Conservation (phyloP, 208 protist species). For the Acanthamoeba lenticulata region DNA sequence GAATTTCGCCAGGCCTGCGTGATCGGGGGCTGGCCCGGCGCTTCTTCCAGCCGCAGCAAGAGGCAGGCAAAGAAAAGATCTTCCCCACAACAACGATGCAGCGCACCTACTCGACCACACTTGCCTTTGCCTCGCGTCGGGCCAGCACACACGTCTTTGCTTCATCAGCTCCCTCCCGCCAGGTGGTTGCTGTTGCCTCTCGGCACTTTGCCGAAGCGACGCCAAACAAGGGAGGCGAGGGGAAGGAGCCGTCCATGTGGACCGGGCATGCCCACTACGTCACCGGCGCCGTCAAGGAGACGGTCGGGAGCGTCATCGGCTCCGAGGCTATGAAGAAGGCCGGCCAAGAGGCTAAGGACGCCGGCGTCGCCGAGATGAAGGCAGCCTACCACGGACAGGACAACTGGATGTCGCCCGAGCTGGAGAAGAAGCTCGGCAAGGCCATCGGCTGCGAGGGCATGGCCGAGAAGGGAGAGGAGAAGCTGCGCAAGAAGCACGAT, state of each 20-base stretch:
- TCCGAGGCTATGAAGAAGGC: slow-evolving; percentile 88
- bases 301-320: neutral
- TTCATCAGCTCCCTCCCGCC: no score
- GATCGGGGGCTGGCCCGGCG: no score
- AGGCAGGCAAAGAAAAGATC: no score
- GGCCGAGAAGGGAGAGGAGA: slow-evolving; percentile 7
- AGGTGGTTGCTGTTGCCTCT: no score
- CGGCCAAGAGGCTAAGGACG: slow-evolving; percentile 91
- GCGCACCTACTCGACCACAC: no score
- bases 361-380: slow-evolving; percentile 93
- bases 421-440: slow-evolving; percentile 17
- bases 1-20: no score
- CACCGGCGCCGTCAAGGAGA: neutral
- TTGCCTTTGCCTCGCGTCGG: no score
- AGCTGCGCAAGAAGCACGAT: slow-evolving; percentile 10
- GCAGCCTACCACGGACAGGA: slow-evolving; percentile 86
- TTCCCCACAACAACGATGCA: no score
- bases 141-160: no score
- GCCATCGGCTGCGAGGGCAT: neutral
- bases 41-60: no score
- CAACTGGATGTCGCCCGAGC: slow-evolving; percentile 7
- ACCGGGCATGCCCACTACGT: neutral
- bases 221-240: no score
- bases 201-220: no score
- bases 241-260: neutral